Percentiles rank a stretch among this genome's conserved stretches.
Conservation (phyloP, 176 grass and related monocot genomes). For the Triticum monococcum region DNA sequence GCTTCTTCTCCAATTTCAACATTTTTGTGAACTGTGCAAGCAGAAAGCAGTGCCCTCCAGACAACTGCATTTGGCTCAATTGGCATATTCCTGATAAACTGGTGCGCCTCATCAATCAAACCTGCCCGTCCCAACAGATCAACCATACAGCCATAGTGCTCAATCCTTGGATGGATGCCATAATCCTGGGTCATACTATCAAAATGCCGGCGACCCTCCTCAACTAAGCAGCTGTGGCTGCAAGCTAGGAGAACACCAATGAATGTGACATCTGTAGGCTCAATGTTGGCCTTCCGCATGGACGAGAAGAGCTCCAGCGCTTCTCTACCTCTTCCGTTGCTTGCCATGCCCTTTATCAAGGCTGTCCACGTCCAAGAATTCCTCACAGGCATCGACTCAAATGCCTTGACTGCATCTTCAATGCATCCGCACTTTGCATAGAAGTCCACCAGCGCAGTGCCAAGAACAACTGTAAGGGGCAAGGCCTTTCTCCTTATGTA, state of each 20-base stretch:
- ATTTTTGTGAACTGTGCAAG: constrained; percentile 64
- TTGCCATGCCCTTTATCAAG: constrained; percentile 70
- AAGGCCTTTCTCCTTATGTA: constrained; percentile 50
- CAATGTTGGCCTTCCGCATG: constrained; percentile 42
- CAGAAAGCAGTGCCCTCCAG: constrained; percentile 60
- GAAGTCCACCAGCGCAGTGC: constrained; percentile 75
- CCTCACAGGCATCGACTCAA: constrained; percentile 56
- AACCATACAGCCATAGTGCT: constrained; percentile 78
- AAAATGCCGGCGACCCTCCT: constrained; percentile 50
- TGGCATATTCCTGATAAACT: constrained; percentile 58
- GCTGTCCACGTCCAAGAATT: constrained; percentile 63
- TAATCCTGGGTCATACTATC: constrained; percentile 58
- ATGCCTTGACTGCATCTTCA: constrained; percentile 42
- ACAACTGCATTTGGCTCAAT: constrained; percentile 61
- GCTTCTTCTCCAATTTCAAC: constrained; percentile 54
- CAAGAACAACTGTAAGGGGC: constrained; percentile 42
- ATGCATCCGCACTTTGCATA: constrained; percentile 75
- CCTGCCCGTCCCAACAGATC: constrained; percentile 67
- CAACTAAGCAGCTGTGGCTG: constrained; percentile 61
- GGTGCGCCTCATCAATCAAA: constrained; percentile 59
- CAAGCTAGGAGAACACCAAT: constrained; percentile 66
- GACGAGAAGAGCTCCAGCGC: constrained; percentile 51
- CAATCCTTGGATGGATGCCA: constrained; percentile 50
- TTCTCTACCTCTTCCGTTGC: constrained; percentile 54
- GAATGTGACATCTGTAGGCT: constrained; percentile 66